Base-by-base conservation (phyloP, 345 rosid species). In the Populus alba region DNA sequence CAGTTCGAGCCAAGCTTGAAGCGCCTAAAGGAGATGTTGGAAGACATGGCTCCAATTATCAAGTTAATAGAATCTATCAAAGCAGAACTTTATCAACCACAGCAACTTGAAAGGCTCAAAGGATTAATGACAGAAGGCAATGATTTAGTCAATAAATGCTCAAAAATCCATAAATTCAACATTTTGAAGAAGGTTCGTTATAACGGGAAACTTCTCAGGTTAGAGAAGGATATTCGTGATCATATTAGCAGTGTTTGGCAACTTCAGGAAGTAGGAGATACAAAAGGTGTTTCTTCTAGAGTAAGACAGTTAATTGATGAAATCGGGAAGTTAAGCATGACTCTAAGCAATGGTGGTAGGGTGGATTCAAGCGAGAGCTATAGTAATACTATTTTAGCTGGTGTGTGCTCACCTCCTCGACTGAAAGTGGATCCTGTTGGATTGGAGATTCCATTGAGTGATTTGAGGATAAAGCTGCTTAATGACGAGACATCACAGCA, bases 401-500 rank as follows among this genome's bases (percentile, higher is more conserved):
- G 76, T 70, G 39, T 55, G 27, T 82, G 78, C 33, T 69, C 68
- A 20, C 78, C 84, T 65, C 81, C 81, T 51, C 71, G n/a, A n/a
- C 75, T 68, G 7, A 63, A 69, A 45, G 79, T 68, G 6, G 69
- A 47, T 62, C 81, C 84, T 38, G 75, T 82, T 51, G 84, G 84
- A 16, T 47, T 82, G 7, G 73, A 78, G 67, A 66, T 74, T 61
- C 84, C 84, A 22, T 31, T 78, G 73, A 70, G 25, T 49, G 84
- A 82, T 1, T 22, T 82, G 70, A 70, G 43, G 70, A 79, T 33
- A 31, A 78, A 65, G 25, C 18, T 82, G 72, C 62, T 82, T 3
- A 57, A 70, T 15, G 29, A 57, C 4, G 79, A 82, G 63, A 27
- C n/a, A 15, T 43, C 55, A 0, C 57, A 76, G 8, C 15, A 74